Percentiles rank a stretch among this genome's conserved stretches.
Evolutionary conservation across 1,139 yeast genomes (phyloP).

Genomic region (Scheffersomyces quercinus): DNA sequence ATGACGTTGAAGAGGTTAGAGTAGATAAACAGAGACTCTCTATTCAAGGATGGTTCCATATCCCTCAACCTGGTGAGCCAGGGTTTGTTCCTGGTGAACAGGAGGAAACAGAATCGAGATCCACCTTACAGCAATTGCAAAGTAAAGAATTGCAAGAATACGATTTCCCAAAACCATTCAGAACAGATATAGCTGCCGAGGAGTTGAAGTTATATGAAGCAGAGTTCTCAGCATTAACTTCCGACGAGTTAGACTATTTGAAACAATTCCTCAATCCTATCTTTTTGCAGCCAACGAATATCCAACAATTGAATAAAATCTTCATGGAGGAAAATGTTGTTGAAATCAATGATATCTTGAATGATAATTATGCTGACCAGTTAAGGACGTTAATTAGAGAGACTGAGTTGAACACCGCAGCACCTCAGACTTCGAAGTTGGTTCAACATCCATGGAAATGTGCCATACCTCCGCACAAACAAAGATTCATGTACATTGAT

Average conservation of each 20-base stretch:
- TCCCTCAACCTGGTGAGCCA: slow-evolving; percentile 89
- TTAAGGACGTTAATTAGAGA: slow-evolving; percentile 51
- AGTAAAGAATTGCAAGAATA: slow-evolving; percentile 74
- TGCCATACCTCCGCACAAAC: slow-evolving; percentile 93
- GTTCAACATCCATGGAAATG: slow-evolving; percentile 80
- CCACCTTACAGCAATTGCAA: slow-evolving; percentile 80
- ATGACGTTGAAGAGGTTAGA: slow-evolving; percentile 95
- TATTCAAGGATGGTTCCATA: slow-evolving; percentile 98
- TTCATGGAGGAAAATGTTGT: slow-evolving; percentile 72
- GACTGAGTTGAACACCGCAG: slow-evolving; percentile 53
- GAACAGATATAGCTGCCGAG: slow-evolving; percentile 32
- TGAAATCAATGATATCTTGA: slow-evolving; percentile 65
- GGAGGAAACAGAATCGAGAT: slow-evolving; percentile 69
- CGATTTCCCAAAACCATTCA: slow-evolving; percentile 69
- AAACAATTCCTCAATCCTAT: slow-evolving; percentile 55
- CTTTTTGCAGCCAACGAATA: slow-evolving; percentile 45
- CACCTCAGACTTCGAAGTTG: slow-evolving; percentile 61
- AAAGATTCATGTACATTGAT: slow-evolving; percentile 80
- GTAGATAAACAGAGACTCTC: slow-evolving; percentile 87
- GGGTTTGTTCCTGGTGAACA: slow-evolving; percentile 83
- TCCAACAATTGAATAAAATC: slow-evolving; percentile 44
- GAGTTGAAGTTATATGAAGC: slow-evolving; percentile 28
- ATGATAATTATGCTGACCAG: slow-evolving; percentile 49
- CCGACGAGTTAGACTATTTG: slow-evolving; percentile 49
- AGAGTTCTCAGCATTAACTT: slow-evolving; percentile 16